Conservation (phyloP, 805 yeast genomes). For the Hanseniaspora taiwanica region DNA sequence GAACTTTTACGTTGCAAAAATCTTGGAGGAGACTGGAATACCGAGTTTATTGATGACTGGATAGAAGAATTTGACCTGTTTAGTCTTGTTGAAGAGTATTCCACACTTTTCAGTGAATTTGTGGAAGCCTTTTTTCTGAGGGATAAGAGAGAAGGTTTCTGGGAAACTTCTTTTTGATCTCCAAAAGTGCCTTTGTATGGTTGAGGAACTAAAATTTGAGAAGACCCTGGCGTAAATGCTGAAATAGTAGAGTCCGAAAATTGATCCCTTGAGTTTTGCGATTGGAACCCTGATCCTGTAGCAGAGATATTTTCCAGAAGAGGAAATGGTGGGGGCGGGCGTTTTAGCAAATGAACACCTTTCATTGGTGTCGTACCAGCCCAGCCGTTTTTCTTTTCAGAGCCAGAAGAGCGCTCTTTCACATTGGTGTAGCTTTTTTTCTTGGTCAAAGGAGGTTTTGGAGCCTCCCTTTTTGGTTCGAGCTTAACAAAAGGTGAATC, state of each 20-base stretch:
- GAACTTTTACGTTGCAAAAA: constrained; percentile 19
- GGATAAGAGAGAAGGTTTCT: constrained; percentile 2
- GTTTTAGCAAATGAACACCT: constrained; percentile 1
- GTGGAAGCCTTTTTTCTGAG: constrained; percentile 3
- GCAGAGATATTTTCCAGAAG: neutral
- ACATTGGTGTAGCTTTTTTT: constrained; percentile 13
- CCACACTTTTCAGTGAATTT: neutral
- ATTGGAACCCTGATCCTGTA: too few species aligned
- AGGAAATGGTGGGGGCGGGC: constrained; percentile 13
- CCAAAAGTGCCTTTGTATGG: constrained; percentile 25
- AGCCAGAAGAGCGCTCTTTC: too few species aligned
- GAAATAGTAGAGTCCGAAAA: constrained; percentile 17
- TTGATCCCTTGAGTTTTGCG: too few species aligned
- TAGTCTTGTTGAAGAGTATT: constrained; percentile 3
- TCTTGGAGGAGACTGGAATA: constrained; percentile 16
- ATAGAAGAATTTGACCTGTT: constrained; percentile 15
- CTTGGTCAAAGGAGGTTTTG: constrained; percentile 43
- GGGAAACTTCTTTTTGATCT: constrained; percentile 4
- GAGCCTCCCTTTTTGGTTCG: constrained; percentile 60
- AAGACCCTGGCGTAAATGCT: constrained; percentile 31
- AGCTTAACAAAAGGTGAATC: constrained; percentile 58
- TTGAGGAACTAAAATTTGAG: constrained; percentile 30
- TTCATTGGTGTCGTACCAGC: constrained; percentile 3
- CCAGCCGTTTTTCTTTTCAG: neutral
- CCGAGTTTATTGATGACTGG: constrained; percentile 10